These are phyloP conservation scores for Podospora tetraspora DNA, from an alignment of 495 filamentous ascomycete species.

Conservation along the genomic window DNA sequence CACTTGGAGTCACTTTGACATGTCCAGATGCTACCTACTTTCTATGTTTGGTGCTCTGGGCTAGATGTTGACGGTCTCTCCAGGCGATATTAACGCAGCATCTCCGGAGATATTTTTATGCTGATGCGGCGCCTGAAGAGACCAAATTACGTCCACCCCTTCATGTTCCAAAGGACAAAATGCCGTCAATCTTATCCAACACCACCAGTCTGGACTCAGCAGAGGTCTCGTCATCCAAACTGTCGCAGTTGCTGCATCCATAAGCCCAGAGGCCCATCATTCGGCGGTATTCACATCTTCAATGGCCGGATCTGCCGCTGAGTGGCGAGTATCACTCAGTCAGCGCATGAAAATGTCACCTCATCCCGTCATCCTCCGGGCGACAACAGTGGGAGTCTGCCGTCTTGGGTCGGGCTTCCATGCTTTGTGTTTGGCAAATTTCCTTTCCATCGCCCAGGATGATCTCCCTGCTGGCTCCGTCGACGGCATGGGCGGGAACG, in stretches of 20 bases:
- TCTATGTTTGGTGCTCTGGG: not conserved
- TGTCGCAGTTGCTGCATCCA: not conserved
- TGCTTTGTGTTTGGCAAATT: not conserved
- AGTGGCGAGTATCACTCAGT: not conserved
- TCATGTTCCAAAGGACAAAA: not conserved
- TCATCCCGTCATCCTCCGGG: not conserved
- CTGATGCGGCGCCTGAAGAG: not conserved
- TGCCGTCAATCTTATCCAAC: not conserved
- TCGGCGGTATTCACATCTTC: not conserved
- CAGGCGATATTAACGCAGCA: not conserved
- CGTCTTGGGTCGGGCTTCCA: not conserved
- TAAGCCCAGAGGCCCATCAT: not conserved
- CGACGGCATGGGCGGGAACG: not conserved
- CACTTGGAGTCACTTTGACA: not conserved
- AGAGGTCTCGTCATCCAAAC: not conserved
- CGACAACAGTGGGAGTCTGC: not conserved
- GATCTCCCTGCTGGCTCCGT: not conserved
- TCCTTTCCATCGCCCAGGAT: not conserved
- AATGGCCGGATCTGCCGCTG: not conserved
- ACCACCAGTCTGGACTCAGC: not conserved
- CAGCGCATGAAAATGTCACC: not conserved
- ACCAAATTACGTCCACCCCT: not conserved
- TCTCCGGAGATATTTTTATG: not conserved
- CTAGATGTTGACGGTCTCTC: not conserved
- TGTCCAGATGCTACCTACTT: not conserved